A percentile compares a stretch with the other conserved stretches of the same genome.
Evolutionary conservation across 129 eudicot species (phyloP).

Genomic region (Gnaphalium uliginosum): DNA sequence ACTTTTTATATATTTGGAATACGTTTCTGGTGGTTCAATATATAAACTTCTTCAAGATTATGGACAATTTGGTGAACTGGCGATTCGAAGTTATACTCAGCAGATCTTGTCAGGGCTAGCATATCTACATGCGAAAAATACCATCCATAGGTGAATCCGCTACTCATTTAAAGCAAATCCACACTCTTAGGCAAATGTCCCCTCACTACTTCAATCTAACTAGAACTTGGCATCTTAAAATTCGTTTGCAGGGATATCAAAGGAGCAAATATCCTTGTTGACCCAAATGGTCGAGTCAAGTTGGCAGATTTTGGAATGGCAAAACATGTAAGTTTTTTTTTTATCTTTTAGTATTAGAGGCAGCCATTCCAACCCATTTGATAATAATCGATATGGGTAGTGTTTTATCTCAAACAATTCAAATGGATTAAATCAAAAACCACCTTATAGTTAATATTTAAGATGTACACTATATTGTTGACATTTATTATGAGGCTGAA

Average conservation of each 20-base stretch:
- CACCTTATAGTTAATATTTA: background rate
- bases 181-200: constrained; percentile 4
- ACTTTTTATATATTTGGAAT: constrained; percentile 88
- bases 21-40: constrained; percentile 97
- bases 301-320: constrained; percentile 99
- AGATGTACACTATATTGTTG: background rate
- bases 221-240: constrained; percentile 15
- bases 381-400: background rate
- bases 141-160: constrained; percentile 68
- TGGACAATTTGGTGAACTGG: constrained; percentile 84
- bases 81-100: constrained; percentile 85
- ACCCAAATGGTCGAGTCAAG: constrained; percentile 92
- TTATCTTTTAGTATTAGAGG: background rate
- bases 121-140: constrained; percentile 79
- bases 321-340: constrained; percentile 70
- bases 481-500: constrained; percentile 12
- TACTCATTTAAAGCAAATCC: constrained; percentile 9
- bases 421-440: background rate
- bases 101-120: constrained; percentile 97
- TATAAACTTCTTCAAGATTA: constrained; percentile 94
- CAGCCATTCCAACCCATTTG: background rate
- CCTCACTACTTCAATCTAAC: constrained; percentile 10
- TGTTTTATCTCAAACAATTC: background rate
- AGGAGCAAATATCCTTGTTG: constrained; percentile 97
- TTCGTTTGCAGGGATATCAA: constrained; percentile 72